A percentile compares a stretch with the other conserved stretches of the same genome.
phyloP scores from a whole-genome alignment of 2,329 filamentous ascomycete genomes.

The Sarocladium brachiariae region DNA sequence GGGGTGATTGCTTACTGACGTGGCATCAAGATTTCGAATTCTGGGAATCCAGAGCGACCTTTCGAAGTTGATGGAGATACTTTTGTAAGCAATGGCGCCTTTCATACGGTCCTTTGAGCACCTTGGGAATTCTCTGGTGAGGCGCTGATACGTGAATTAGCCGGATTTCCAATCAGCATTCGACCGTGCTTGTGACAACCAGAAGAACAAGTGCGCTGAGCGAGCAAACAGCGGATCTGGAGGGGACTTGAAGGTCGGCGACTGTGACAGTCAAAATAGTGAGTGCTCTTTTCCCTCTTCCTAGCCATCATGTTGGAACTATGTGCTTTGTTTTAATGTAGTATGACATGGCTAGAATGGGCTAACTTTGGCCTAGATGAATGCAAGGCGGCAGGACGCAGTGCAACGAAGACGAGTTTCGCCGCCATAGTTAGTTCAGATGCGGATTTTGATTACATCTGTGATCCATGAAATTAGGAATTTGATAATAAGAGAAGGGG shows the following conservation, averaged over 20 bases:
- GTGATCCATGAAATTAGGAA: no score
- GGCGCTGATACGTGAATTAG: constrained; percentile 22
- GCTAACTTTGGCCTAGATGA: constrained; percentile 21
- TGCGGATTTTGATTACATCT: constrained; percentile 40
- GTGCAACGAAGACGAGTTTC: constrained; percentile 15
- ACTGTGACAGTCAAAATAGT: constrained; percentile 41
- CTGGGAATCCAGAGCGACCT: constrained; percentile 30
- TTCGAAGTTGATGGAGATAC: constrained; percentile 37
- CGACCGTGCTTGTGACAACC: constrained; percentile 39
- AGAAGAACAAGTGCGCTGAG: constrained; percentile 40
- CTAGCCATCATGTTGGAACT: neutral
- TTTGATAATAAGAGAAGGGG: no score
- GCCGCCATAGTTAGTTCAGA: constrained; percentile 30
- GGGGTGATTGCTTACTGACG: neutral
- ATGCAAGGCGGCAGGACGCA: constrained; percentile 27
- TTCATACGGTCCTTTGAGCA: neutral
- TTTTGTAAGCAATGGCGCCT: constrained; percentile 29
- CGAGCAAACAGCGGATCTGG: constrained; percentile 29
- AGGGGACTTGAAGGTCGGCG: constrained; percentile 28
- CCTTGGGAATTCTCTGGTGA: no score
- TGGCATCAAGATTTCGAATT: constrained; percentile 29
- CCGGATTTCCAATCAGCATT: constrained; percentile 35
- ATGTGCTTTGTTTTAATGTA: no score
- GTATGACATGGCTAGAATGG: no score
- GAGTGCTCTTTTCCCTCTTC: constrained; percentile 16